A percentile compares a stretch with the other conserved stretches of the same genome.
These are phyloP conservation scores for Chloranthus sessilifolius DNA, from an alignment of 164 flowering plant genomes.

Conservation along the genomic window DNA sequence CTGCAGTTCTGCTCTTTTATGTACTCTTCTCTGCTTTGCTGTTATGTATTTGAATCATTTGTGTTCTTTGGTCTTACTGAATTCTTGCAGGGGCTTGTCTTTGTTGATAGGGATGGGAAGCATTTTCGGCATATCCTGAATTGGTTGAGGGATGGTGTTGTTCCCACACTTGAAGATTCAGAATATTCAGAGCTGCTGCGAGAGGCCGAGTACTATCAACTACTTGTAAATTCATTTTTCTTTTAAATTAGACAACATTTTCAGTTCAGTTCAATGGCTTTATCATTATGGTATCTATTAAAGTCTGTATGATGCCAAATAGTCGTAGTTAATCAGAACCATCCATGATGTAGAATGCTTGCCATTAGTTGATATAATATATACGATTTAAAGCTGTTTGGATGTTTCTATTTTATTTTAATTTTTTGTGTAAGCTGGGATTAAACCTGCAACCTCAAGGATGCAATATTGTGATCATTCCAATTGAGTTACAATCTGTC, in stretches of 20 bases:
- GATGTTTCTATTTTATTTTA: neutral
- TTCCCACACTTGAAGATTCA: conserved; percentile 57
- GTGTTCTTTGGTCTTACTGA: conserved; percentile 18
- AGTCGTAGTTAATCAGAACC: no score
- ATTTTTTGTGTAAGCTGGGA: neutral
- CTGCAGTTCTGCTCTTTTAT: no score
- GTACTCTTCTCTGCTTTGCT: neutral
- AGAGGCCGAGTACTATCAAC: conserved; percentile 92
- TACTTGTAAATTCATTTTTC: conserved; percentile 46
- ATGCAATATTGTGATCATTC: no score
- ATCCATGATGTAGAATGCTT: no score
- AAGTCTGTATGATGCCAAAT: no score
- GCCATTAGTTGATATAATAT: no score
- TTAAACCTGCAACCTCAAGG: no score
- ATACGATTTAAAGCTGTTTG: no score
- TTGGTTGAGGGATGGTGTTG: conserved; percentile 92
- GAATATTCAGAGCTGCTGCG: conserved; percentile 65
- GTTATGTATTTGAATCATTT: conserved; percentile 7
- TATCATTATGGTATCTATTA: no score
- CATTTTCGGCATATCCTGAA: conserved; percentile 89
- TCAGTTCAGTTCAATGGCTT: no score
- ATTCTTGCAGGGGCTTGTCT: conserved; percentile 70
- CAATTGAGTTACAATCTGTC: no score
- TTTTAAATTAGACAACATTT: no score
- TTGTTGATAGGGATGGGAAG: conserved; percentile 93